A percentile compares a stretch with the other conserved stretches of the same genome.
Conservation (phyloP, 495 filamentous ascomycete genomes). For the Aspergillus carlsbadensis region DNA sequence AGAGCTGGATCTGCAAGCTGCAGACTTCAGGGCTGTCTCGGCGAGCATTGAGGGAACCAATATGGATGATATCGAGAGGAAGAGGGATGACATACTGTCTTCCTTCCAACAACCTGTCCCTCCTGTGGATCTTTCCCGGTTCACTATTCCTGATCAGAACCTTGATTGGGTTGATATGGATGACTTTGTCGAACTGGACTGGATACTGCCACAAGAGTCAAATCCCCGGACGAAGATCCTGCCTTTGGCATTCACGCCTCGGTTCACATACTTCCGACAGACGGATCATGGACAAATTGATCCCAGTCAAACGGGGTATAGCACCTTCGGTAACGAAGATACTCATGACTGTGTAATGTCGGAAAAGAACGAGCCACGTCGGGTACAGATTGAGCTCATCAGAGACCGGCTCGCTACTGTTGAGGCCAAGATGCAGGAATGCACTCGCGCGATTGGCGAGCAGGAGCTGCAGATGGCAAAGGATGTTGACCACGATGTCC, state of each 20-base stretch:
- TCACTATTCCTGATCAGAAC: conserved; percentile 93
- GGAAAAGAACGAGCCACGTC: conserved; percentile 84
- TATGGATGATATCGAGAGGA: conserved; percentile 66
- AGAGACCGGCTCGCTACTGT: conserved; percentile 75
- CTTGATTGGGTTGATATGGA: conserved; percentile 98
- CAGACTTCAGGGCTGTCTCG: conserved; percentile 91
- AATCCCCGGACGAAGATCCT: conserved; percentile 93
- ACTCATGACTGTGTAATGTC: conserved; percentile 96
- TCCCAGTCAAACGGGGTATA: conserved; percentile 68
- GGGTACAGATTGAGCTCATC: conserved; percentile 84
- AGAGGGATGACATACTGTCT: conserved; percentile 55
- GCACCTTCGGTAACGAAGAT: conserved; percentile 85
- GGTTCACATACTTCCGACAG: conserved; percentile 95
- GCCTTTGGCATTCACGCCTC: conserved; percentile 85
- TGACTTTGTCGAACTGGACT: conserved; percentile 96
- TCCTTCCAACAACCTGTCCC: conserved; percentile 52
- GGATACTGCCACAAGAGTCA: conserved; percentile 86
- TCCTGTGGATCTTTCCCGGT: conserved; percentile 75
- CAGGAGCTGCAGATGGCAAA: conserved; percentile 60
- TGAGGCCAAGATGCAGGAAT: conserved; percentile 70
- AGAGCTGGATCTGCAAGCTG: conserved; percentile 86
- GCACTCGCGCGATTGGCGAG: conserved; percentile 63
- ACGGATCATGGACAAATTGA: conserved; percentile 82
- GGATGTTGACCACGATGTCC: conserved; percentile 51
- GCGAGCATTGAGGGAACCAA: conserved; percentile 82